Evolutionary conservation across 139 green algal genomes (phyloP), one percentile per base, ranked within the genome.

Genomic region (Mychonastes homosphaera): DNA sequence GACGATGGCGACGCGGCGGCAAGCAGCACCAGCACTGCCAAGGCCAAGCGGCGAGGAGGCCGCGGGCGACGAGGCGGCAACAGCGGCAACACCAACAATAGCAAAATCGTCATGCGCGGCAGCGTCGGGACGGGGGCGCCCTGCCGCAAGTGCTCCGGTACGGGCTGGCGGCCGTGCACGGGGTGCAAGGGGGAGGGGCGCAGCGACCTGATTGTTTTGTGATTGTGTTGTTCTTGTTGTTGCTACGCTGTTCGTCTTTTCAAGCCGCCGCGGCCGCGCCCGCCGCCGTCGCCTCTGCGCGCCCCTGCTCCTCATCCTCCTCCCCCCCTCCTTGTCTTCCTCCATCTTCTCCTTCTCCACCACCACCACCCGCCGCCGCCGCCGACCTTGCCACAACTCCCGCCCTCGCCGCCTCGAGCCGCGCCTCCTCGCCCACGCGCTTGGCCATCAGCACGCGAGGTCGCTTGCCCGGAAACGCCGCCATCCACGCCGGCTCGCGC

Each of bases 381-480:
- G 10, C 8, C 41, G 41, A 18, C 24, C 19, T n/a, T 7, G 41
- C 41, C 6, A 8, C 41, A n/a, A 8, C 41, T 18, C 19, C 8
- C 19, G 41, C 8, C 6, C 8, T n/a, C 41, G 7, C 8, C 19
- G 8, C 41, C 5, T 13, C 41, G 41, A 15, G 19, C 41, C 10
- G 19, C 6, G 41, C 41, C 19, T 13, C 41, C 7, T 5, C 41
- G 41, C 19, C 18, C 53, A 67, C 6, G 23, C 36, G 33, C 61
- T 67, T 67, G 27, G 61, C 38, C 61, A 67, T 55, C 12, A 67
- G 50, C 21, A 38, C 26, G 34, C 61, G 50, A n/a, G n/a, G n/a
- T 32, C 60, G 41, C 27, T 54, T 54, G 10, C 38, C 61, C 3
- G 50, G 50, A 6, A 67, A 16, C 28, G 44, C 15, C 7, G 19